A percentile compares a stretch with the other conserved stretches of the same genome.
Conservation (phyloP, 2,329 filamentous ascomycete genomes). For the Gaeumannomyces sp. region DNA sequence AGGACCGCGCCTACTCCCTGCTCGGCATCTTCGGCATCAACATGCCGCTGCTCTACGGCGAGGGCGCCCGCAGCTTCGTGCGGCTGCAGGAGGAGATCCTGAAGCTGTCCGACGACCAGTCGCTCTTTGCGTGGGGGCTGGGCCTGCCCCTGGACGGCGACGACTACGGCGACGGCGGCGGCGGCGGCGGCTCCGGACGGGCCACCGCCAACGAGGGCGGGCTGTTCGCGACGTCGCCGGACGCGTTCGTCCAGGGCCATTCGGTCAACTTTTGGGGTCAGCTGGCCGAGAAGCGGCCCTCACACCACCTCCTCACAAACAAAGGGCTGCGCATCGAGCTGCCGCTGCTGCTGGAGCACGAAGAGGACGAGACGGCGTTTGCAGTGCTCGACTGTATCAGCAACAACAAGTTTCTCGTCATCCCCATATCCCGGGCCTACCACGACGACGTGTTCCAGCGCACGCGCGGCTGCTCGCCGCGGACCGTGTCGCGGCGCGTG, state of each 20-base stretch:
- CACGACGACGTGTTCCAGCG: constrained; percentile 12
- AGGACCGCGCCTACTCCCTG: constrained; percentile 24
- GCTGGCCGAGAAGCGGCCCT: constrained; percentile 5
- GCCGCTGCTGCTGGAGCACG: constrained; percentile 5
- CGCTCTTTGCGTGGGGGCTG: constrained; percentile 23
- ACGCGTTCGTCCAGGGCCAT: constrained; percentile 7
- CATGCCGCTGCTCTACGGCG: constrained; percentile 25
- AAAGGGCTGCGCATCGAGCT: constrained; percentile 11
- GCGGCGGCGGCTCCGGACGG: no score
- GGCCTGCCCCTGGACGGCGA: constrained; percentile 1
- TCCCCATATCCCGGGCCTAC: constrained; percentile 9
- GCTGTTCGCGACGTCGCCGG: constrained; percentile 14
- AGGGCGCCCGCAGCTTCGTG: constrained; percentile 19
- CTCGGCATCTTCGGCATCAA: constrained; percentile 24
- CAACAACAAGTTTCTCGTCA: constrained; percentile 8
- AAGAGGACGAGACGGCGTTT: constrained; percentile 10
- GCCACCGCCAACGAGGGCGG: constrained; percentile 4
- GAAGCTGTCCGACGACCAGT: constrained; percentile 21
- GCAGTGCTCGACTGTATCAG: constrained; percentile 11
- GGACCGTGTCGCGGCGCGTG: constrained; percentile 6
- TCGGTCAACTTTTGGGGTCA: constrained; percentile 11
- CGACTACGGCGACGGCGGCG: background rate
- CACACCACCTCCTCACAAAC: constrained; percentile 11
- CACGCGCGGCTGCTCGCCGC: constrained; percentile 7
- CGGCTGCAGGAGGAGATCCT: constrained; percentile 24